These are phyloP conservation scores for Endocalyx cinctus DNA, from an alignment of 2,329 filamentous ascomycete genomes.

Conservation along the genomic window DNA sequence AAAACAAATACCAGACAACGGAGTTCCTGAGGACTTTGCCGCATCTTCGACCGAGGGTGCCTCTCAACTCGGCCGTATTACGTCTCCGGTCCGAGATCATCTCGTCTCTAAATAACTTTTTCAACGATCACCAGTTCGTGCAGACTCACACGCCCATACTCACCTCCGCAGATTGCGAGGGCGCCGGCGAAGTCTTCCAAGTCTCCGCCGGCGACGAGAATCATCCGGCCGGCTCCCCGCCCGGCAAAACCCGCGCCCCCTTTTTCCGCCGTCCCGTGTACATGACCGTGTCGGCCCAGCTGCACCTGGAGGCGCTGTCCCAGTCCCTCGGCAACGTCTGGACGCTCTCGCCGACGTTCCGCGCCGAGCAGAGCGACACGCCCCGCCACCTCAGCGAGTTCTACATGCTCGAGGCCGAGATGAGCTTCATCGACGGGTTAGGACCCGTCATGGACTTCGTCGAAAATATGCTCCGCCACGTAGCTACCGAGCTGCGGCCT, in stretches of 20 bases:
- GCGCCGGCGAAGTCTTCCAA: constrained; percentile 88
- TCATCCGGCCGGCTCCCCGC: constrained; percentile 28
- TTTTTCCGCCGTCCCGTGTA: constrained; percentile 92
- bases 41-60: constrained; percentile 78
- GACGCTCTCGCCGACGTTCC: constrained; percentile 89
- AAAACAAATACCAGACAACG: constrained; percentile 90
- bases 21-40: constrained; percentile 87
- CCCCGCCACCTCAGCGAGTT: constrained; percentile 94
- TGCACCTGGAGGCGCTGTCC: constrained; percentile 88
- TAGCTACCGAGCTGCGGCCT: constrained; percentile 35
- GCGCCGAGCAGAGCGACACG: constrained; percentile 90
- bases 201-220: constrained; percentile 44
- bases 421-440: constrained; percentile 71
- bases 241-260: constrained; percentile 38
- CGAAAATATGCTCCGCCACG: constrained; percentile 67
- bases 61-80: constrained; percentile 74
- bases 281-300: constrained; percentile 88
- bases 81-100: constrained; percentile 79
- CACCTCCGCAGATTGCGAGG: constrained; percentile 95
- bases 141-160: constrained; percentile 92
- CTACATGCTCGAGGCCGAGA: constrained; percentile 95
- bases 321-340: constrained; percentile 88
- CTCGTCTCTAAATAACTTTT: constrained; percentile 69
- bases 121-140: constrained; percentile 64
- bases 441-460: constrained; percentile 71